Base-by-base conservation (phyloP, 495 filamentous ascomycete genomes). In the Penicillium egyptiacum region DNA sequence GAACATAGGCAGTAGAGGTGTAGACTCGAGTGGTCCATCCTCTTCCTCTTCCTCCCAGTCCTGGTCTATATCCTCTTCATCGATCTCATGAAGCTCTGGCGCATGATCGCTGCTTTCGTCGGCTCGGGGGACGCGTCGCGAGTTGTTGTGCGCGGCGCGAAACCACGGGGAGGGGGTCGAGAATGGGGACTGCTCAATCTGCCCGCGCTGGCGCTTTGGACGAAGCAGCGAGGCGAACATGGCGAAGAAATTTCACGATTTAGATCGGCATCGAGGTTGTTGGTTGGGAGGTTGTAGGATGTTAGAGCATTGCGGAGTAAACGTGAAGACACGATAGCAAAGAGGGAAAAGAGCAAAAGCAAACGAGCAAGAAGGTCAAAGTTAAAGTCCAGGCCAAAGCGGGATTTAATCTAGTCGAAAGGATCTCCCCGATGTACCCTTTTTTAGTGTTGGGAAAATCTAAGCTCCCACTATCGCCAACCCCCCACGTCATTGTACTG, bases 1-100 rank as follows among this genome's bases (percentile, higher is more conserved):
- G 73, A 95, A 96, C 43, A 95, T 87, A 17, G 91, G 91, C 53
- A 96, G 77, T 35, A 94, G 77, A 50, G 83, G 84, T 55, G 77
- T 76, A 26, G 73, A 82, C 63, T 80, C 84, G 54, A 77, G 75
- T 23, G 73, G 73, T 53, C 78, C 84, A 46, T 86, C 84, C 19
- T 79, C 81, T 33, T 77, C 68, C 7, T 72, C 70, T n/a, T 74
- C 74, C 20, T 79, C 78, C 16, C 78, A 77, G 25, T 71, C 65
- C 6, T 78, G 69, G 23, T 71, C 67, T 40, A 57, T 62, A 14
- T 70, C 65, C 20, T 70, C 64, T 19, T 76, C 75, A 22, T 72
- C 70, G 16, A 70, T 64, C 20, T 72, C 70, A 14, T 67, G 58
- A 19, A 75, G 71, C 33, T 80, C 82, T 30, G 60, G 63, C 39